A percentile compares a stretch with the other conserved stretches of the same genome.
These are phyloP conservation scores for Gymnopus androsaceus DNA, from an alignment of 1,284 basidiomycete species.

Conservation along the genomic window DNA sequence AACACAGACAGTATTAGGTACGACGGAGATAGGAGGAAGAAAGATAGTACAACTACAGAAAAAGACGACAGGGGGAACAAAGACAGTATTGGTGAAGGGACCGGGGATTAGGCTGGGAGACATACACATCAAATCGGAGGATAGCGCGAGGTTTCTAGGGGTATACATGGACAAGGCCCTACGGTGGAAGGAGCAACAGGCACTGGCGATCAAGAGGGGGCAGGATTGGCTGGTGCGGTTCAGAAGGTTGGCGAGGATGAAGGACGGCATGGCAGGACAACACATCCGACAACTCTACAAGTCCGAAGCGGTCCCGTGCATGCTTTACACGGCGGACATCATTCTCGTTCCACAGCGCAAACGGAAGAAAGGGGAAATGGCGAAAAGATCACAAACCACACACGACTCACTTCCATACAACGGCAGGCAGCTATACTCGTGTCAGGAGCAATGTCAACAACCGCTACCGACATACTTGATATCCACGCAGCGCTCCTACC, in stretches of 20 bases:
- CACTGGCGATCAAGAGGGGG: constrained; percentile 16
- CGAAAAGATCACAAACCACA: too few species aligned
- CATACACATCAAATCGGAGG: background rate
- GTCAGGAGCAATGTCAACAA: background rate
- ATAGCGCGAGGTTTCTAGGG: background rate
- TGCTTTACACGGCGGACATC: constrained; percentile 25
- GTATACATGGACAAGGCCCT: background rate
- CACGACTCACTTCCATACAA: background rate
- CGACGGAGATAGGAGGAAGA: too few species aligned
- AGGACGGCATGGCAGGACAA: constrained; percentile 19
- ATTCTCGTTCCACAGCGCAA: constrained; percentile 5
- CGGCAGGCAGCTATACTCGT: background rate
- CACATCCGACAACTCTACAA: constrained; percentile 25
- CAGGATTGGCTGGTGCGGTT: constrained; percentile 26
- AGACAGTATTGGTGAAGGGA: background rate
- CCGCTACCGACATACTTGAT: constrained; percentile 1
- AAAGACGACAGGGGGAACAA: too few species aligned
- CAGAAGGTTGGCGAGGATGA: constrained; percentile 19
- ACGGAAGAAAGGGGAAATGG: background rate
- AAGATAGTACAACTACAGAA: too few species aligned
- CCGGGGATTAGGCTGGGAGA: background rate
- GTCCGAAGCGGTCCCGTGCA: constrained; percentile 19
- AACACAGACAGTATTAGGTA: background rate
- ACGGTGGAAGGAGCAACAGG: background rate
- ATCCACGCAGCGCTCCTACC: background rate